A percentile compares a stretch with the other conserved stretches of the same genome.
Evolutionary conservation across 202 grass and related monocot species (phyloP).

Genomic region (Bolboschoenoplectus hybrid): DNA sequence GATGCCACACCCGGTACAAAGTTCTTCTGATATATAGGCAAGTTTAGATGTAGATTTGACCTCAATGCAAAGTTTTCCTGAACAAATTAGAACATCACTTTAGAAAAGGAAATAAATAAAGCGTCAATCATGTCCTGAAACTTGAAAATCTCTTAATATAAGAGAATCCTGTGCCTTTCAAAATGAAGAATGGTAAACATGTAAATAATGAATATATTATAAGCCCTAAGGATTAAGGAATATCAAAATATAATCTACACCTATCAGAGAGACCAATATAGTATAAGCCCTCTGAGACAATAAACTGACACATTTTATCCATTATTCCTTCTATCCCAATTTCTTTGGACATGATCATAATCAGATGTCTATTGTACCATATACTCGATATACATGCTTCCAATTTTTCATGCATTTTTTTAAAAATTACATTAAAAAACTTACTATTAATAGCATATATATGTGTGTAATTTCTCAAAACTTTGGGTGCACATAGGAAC

Average conservation of each 20-base stretch:
- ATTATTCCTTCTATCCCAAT: too few relatives aligned
- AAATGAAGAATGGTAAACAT: too few relatives aligned
- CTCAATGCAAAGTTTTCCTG: conserved; percentile 89
- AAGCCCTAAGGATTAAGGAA: too few relatives aligned
- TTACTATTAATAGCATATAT: too few relatives aligned
- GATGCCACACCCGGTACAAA: conserved; percentile 83
- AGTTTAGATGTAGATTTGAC: conserved; percentile 55
- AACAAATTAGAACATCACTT: background rate
- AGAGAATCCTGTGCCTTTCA: background rate
- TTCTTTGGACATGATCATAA: too few relatives aligned
- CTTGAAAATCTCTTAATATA: background rate
- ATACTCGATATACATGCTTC: too few relatives aligned
- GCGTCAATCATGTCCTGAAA: background rate
- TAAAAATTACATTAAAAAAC: too few relatives aligned
- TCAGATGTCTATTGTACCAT: too few relatives aligned
- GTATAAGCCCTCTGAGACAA: background rate
- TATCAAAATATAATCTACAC: background rate
- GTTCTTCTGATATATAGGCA: conserved; percentile 86
- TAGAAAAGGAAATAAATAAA: background rate
- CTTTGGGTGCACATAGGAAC: too few relatives aligned
- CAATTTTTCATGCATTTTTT: too few relatives aligned
- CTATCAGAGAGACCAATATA: background rate
- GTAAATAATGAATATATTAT: too few relatives aligned
- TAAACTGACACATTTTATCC: background rate
- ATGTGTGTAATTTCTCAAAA: too few relatives aligned